A percentile compares a stretch with the other conserved stretches of the same genome.
Conservation (phyloP, 495 filamentous ascomycete species). For the Lepidopterella palustris region DNA sequence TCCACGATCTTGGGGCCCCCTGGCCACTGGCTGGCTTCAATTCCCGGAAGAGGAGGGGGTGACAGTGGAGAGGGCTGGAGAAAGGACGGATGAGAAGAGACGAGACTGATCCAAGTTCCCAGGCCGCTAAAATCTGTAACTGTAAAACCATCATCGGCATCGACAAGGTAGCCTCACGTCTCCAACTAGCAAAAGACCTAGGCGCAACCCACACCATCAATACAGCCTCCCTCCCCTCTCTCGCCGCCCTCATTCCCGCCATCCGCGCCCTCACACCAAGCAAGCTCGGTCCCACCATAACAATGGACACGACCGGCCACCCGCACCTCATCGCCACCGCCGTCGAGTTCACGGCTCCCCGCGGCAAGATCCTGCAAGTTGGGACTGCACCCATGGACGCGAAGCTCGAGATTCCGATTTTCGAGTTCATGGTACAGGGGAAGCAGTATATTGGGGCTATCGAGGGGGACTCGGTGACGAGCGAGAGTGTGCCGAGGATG, state of each 20-base stretch:
- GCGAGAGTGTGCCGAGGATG: constrained; percentile 17
- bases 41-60: no score
- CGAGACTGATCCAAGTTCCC: neutral
- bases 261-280: neutral
- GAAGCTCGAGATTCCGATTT: neutral
- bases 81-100: constrained; percentile 9
- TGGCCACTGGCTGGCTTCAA: no score
- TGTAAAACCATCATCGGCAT: constrained; percentile 11
- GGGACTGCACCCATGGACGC: constrained; percentile 23
- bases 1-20: no score
- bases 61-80: no score
- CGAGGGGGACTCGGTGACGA: neutral
- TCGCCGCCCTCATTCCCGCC: neutral
- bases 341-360: constrained; percentile 20
- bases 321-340: constrained; percentile 22
- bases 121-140: constrained; percentile 10
- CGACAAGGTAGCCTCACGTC: constrained; percentile 8
- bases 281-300: constrained; percentile 8
- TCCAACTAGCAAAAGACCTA: constrained; percentile 1
- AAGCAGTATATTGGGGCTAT: neutral
- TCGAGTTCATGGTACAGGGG: constrained; percentile 1
- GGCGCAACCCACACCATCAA: constrained; percentile 13
- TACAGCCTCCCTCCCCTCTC: neutral
- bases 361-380: constrained; percentile 29
- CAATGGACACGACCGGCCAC: constrained; percentile 29